phyloP scores from a whole-genome alignment of 1,284 basidiomycete genomes.

The Cryptococcus sp. region DNA sequence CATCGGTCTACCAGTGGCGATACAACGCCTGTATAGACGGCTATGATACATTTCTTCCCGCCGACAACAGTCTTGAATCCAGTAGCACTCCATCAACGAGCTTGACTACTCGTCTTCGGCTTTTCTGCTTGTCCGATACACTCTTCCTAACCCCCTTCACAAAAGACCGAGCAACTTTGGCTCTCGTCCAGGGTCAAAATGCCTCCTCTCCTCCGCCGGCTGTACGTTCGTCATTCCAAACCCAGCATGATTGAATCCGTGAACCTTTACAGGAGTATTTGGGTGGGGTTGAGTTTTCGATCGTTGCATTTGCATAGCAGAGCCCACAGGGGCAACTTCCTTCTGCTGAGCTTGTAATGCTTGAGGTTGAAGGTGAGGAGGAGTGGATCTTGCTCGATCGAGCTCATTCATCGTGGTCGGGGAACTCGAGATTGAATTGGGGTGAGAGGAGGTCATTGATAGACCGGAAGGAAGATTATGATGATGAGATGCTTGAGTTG shows the following conservation, averaged over 20 bases:
- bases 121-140: too few relatives aligned
- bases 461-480: not conserved
- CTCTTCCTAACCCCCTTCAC: slow-evolving; percentile 4
- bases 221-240: not conserved
- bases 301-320: not conserved
- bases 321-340: not conserved
- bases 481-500: not conserved
- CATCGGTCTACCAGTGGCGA: not conserved
- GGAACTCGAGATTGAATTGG: not conserved
- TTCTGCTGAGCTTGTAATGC: not conserved
- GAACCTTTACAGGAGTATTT: not conserved
- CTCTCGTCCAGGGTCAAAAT: slow-evolving; percentile 41
- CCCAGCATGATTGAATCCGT: not conserved
- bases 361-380: not conserved
- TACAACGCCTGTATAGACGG: not conserved
- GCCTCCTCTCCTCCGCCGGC: slow-evolving; percentile 14
- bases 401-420: not conserved
- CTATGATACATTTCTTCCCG: not conserved
- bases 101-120: too few relatives aligned
- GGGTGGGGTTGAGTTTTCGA: not conserved
- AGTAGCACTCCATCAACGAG: too few relatives aligned
- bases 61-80: not conserved
- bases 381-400: not conserved
- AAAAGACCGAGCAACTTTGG: slow-evolving; percentile 37
- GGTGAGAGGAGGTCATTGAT: not conserved